Conservation (phyloP, 2,329 filamentous ascomycete genomes). For the Cylindrodendrum hubeiense region DNA sequence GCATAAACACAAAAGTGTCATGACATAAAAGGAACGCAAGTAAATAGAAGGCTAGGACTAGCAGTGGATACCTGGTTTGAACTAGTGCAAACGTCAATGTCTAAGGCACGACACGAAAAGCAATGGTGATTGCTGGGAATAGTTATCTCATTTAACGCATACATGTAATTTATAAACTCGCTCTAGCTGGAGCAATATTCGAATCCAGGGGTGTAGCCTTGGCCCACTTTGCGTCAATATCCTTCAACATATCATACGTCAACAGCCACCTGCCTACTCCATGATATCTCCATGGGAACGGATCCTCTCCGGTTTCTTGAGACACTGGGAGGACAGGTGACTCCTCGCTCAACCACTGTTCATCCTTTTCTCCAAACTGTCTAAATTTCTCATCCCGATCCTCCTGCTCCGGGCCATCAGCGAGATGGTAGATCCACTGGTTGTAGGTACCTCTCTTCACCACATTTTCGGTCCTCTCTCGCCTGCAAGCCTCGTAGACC, state of each 20-base stretch:
- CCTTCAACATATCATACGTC: slow-evolving; percentile 54
- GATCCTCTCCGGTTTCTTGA: slow-evolving; percentile 53
- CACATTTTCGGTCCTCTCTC: slow-evolving; percentile 69
- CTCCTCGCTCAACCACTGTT: slow-evolving; percentile 44
- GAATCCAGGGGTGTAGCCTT: neutral
- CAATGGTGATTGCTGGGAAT: neutral
- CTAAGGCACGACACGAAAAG: neutral
- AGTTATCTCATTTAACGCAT: neutral
- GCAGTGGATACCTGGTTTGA: too few species aligned
- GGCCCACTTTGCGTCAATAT: slow-evolving; percentile 51
- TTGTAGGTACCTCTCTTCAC: slow-evolving; percentile 71
- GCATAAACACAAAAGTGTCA: too few species aligned
- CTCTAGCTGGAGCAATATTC: slow-evolving; percentile 7
- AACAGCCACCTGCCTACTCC: slow-evolving; percentile 55
- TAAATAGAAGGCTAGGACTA: too few species aligned
- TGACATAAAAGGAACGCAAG: too few species aligned
- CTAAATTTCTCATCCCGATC: slow-evolving; percentile 60
- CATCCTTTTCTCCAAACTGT: slow-evolving; percentile 47
- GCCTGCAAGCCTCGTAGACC: slow-evolving; percentile 69
- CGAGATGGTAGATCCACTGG: slow-evolving; percentile 72
- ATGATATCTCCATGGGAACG: slow-evolving; percentile 55
- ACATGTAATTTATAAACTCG: slow-evolving; percentile 23
- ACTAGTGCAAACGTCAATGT: neutral
- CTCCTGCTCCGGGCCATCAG: slow-evolving; percentile 68
- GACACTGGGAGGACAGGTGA: slow-evolving; percentile 37